phyloP scores from a whole-genome alignment of 2,329 filamentous ascomycete genomes.

The Knufia fluminis region DNA sequence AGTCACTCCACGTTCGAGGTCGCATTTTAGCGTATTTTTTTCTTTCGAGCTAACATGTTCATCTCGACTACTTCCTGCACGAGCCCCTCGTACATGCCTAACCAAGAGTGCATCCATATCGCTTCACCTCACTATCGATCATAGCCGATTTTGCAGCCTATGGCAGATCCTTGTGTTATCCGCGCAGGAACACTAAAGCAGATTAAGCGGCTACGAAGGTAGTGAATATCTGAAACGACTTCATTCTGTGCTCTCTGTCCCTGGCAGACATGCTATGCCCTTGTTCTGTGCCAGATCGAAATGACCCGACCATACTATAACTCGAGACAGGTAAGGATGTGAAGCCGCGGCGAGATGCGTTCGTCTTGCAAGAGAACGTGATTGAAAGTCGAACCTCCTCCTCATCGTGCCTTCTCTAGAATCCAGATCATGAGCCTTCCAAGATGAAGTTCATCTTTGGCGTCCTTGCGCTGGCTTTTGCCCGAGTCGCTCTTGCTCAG shows the following conservation, averaged over 20 bases:
- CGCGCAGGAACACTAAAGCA: neutral
- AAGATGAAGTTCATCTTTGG: neutral
- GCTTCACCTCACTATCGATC: neutral
- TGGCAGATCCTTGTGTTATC: neutral
- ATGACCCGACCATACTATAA: neutral
- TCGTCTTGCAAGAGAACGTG: neutral
- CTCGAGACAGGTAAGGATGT: neutral
- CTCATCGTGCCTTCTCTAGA: neutral
- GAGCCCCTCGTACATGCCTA: too few species aligned
- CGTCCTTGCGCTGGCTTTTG: neutral
- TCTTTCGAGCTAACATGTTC: neutral
- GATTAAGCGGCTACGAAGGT: neutral
- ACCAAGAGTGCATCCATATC: neutral
- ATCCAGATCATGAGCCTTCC: neutral
- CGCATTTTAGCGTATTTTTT: neutral
- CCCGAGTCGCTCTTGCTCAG: constrained; percentile 11
- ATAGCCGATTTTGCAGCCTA: neutral
- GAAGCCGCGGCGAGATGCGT: neutral
- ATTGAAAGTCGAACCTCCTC: neutral
- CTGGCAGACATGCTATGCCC: neutral
- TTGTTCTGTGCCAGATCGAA: neutral
- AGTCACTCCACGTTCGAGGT: neutral
- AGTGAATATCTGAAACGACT: neutral
- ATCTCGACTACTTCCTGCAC: neutral
- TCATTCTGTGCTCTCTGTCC: neutral